Evolutionary conservation across 768 basidiomycete species (phyloP).

Genomic region (Psilocybe azurescens): DNA sequence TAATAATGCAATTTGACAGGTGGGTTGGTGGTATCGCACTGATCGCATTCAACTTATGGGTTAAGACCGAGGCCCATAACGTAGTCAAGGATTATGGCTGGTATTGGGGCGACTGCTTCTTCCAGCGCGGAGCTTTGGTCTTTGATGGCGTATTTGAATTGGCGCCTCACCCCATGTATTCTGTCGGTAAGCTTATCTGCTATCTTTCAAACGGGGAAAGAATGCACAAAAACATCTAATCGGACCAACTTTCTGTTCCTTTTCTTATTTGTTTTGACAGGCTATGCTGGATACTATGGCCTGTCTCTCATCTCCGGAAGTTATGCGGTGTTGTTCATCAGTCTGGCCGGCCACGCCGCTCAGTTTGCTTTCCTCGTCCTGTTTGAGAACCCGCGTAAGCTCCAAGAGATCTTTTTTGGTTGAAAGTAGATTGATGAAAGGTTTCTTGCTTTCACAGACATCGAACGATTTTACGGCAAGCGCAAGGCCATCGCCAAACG

Average conservation of each 20-base stretch:
- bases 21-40: constrained; percentile 88
- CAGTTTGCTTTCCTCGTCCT: constrained; percentile 96
- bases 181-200: constrained; percentile 55
- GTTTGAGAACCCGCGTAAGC: constrained; percentile 97
- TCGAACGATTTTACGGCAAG: constrained; percentile 92
- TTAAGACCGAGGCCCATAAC: constrained; percentile 96
- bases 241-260: not conserved
- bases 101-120: constrained; percentile 96
- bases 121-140: constrained; percentile 90
- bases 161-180: constrained; percentile 96
- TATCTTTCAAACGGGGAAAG: not conserved
- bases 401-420: not conserved
- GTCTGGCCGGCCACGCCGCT: constrained; percentile 91
- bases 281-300: constrained; percentile 98
- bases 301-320: constrained; percentile 89
- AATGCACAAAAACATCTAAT: not conserved
- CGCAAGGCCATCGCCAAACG: constrained; percentile 90
- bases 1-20: constrained; percentile 40
- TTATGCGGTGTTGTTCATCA: constrained; percentile 90
- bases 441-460: constrained; percentile 58
- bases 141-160: constrained; percentile 99
- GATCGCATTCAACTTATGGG: constrained; percentile 97
- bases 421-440: constrained; percentile 3
- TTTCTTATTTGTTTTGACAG: constrained; percentile 37
- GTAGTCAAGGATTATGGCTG: constrained; percentile 99